Base-by-base conservation (phyloP, 768 basidiomycete species). In the Gymnopilus junonius region DNA sequence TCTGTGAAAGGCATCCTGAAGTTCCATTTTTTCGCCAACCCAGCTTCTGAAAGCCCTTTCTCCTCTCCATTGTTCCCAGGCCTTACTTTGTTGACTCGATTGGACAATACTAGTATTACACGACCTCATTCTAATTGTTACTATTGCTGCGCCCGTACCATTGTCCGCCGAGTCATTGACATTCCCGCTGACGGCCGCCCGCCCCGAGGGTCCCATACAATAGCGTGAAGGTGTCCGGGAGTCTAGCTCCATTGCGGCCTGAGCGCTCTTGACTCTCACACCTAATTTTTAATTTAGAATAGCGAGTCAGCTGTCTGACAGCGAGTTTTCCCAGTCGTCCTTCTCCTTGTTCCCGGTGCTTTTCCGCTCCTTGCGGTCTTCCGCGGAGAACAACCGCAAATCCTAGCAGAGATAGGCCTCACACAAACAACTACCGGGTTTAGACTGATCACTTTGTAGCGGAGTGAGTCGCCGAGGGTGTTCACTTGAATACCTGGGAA, bases 211-310 rank as follows among this genome's bases (percentile, higher is more conserved):
- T 62, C 58, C 63, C 53, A 63, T 62, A 60, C 63, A 53, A 45
- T 25, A 45, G 43, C 64, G 58, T 40, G 43, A 64, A 46, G 55
- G 25, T 25, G 50, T 53, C 62, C 29, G 63, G 34, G 65, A 69
- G 53, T 61, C 65, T 67, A 62, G 64, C 71, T 51, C 71, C 59
- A 62, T 69, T 72, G 63, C 62, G 71, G 73, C 37, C 61, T 62
- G 64, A 61, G 65, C 69, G 68, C 70, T 72, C 73, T 68, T 68
- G 69, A 69, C 51, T 53, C 69, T 69, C 71, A 63, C 74, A 72
- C 72, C 71, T 64, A 68, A 51, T 29, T 70, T 54, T 62, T 73
- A 72, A 74, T 71, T 73, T 70, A 71, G 71, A 73, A 74, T 68
- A 71, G 40, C 68, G 70, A 74, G 74, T 74, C 72, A 71, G 50